Evolutionary conservation across 1,284 basidiomycete genomes (phyloP).

Genomic region (Papiliotrema nemorosa): DNA sequence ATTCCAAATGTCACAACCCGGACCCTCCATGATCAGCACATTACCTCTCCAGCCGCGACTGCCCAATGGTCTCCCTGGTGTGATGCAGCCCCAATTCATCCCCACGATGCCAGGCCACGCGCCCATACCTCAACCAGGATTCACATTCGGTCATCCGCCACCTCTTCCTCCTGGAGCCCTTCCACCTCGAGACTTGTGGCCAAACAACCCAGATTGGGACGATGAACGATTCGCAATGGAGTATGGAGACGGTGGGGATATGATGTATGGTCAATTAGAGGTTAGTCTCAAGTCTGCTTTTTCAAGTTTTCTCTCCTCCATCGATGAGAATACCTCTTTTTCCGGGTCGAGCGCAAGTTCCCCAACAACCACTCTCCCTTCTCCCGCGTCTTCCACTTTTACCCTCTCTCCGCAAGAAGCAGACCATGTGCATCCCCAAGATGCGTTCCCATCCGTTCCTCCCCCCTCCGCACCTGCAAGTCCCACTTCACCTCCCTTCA

Average conservation of each 20-base stretch:
- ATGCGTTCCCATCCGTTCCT: not conserved
- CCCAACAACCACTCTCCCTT: not conserved
- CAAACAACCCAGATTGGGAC: constrained; percentile 14
- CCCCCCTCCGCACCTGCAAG: not conserved
- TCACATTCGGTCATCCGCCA: not conserved
- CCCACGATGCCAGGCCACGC: not conserved
- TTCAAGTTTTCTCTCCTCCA: not conserved
- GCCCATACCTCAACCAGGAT: not conserved
- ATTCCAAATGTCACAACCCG: not conserved
- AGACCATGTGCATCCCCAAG: not conserved
- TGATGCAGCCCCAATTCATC: too few relatives aligned
- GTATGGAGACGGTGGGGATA: constrained; percentile 11
- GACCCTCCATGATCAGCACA: not conserved
- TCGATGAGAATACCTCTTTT: not conserved
- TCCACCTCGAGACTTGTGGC: not conserved
- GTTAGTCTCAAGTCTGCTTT: constrained; percentile 11
- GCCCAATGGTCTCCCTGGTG: too few relatives aligned
- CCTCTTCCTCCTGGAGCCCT: not conserved
- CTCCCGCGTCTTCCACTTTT: not conserved
- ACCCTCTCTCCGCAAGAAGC: not conserved
- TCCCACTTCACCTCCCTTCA: not conserved
- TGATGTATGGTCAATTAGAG: constrained; percentile 26
- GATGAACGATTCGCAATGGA: too few relatives aligned
- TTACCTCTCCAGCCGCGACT: not conserved
- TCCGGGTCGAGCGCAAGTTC: not conserved